A percentile compares a stretch with the other conserved stretches of the same genome.
These are phyloP conservation scores for Linum lewisii DNA, from an alignment of 345 rosid species.

Conservation along the genomic window DNA sequence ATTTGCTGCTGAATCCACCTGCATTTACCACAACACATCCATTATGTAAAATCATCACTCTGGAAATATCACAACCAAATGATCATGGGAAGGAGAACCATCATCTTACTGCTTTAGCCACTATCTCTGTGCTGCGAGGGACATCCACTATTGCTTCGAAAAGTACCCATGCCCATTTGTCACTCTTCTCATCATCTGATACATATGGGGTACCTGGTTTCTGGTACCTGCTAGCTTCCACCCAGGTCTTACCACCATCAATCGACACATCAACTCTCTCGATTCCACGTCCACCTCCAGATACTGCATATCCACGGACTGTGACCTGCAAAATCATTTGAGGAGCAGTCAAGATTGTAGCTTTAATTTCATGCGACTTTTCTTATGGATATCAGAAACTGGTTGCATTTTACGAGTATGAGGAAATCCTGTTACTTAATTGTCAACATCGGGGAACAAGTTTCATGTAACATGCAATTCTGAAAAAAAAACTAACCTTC, in stretches of 20 bases:
- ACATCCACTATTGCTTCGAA: constrained; percentile 66
- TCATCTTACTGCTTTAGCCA: constrained; percentile 73
- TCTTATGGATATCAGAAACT: neutral
- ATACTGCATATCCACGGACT: constrained; percentile 73
- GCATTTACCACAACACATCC: constrained; percentile 11
- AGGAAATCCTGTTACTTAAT: neutral
- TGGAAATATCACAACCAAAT: neutral
- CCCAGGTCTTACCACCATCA: constrained; percentile 89
- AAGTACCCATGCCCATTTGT: constrained; percentile 97
- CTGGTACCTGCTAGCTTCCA: constrained; percentile 75
- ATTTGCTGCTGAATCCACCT: constrained; percentile 90
- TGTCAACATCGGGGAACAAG: neutral
- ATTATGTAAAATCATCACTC: neutral
- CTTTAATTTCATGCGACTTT: neutral
- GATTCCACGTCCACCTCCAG: constrained; percentile 99
- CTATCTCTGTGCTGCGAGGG: constrained; percentile 41
- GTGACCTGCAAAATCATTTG: constrained; percentile 37
- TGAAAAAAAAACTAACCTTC: constrained; percentile 35
- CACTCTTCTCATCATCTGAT: constrained; percentile 50
- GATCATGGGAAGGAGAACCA: constrained; percentile 1
- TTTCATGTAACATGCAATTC: too few relatives aligned
- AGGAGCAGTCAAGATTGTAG: neutral
- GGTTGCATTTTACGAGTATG: neutral
- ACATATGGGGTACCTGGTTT: constrained; percentile 45
- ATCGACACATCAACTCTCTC: constrained; percentile 86